These are phyloP conservation scores for Tuber borchii DNA, from an alignment of 495 filamentous ascomycete genomes.

Conservation along the genomic window DNA sequence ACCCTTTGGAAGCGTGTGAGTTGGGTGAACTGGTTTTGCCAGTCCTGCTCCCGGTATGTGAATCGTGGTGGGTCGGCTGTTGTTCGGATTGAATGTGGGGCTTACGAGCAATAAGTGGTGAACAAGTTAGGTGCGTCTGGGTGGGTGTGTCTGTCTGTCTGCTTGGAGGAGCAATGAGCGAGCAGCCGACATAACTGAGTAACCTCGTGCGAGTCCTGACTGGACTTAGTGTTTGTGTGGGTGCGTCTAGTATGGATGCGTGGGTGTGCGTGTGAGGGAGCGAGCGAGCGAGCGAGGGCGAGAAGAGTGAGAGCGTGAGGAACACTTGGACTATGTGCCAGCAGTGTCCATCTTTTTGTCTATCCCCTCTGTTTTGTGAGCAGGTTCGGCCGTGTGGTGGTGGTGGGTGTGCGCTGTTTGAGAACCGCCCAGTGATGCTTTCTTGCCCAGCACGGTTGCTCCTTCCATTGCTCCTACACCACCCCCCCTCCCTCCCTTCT, in stretches of 20 bases:
- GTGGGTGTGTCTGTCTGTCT: background rate
- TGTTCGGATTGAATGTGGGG: background rate
- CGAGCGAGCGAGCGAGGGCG: background rate
- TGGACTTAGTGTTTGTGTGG: background rate
- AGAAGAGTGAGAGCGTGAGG: background rate
- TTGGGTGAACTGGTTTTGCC: background rate
- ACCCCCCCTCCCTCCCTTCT: background rate
- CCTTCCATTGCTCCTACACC: background rate
- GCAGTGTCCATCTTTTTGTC: background rate
- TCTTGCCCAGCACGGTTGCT: background rate
- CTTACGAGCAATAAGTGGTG: constrained; percentile 3
- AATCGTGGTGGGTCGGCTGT: constrained; percentile 4
- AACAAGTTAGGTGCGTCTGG: background rate
- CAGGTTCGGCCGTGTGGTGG: background rate
- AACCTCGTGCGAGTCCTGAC: constrained; percentile 1
- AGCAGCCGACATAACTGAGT: constrained; percentile 1
- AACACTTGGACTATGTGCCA: background rate
- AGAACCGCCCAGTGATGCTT: background rate
- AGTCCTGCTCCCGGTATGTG: background rate
- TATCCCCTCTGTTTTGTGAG: background rate
- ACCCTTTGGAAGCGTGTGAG: constrained; percentile 1
- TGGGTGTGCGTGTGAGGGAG: background rate
- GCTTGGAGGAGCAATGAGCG: background rate
- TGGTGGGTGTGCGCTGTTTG: constrained; percentile 1
- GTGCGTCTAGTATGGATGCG: constrained; percentile 1